A percentile compares a stretch with the other conserved stretches of the same genome.
These are phyloP conservation scores for Gymnopilus dilepis DNA, from an alignment of 768 basidiomycete genomes.

Conservation along the genomic window DNA sequence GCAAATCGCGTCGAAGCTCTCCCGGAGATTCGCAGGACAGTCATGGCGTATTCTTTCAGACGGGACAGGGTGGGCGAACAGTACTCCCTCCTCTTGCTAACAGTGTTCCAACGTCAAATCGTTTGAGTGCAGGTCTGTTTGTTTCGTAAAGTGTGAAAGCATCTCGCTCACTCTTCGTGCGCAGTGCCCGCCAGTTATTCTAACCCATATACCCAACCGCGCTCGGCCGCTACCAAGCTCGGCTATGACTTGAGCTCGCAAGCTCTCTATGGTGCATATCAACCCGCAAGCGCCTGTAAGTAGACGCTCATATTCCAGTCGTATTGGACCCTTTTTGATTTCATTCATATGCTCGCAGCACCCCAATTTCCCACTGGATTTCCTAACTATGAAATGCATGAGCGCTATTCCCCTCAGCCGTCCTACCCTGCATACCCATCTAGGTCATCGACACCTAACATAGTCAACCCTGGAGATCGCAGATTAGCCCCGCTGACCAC, in stretches of 20 bases:
- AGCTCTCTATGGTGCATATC: conserved; percentile 46
- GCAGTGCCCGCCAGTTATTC: conserved; percentile 65
- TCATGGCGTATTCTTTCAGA: conserved; percentile 64
- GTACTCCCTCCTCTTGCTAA: conserved; percentile 86
- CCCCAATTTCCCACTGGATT: conserved; percentile 52
- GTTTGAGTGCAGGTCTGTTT: conserved; percentile 85
- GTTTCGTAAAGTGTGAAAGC: conserved; percentile 54
- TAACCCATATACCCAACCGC: conserved; percentile 67
- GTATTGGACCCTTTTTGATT: conserved; percentile 36
- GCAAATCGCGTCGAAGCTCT: conserved; percentile 71
- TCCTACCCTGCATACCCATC: conserved; percentile 53
- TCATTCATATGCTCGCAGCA: conserved; percentile 44
- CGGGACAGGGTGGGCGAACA: conserved; percentile 89
- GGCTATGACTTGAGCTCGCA: conserved; percentile 60
- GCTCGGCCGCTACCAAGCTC: conserved; percentile 58
- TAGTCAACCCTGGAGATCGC: conserved; percentile 54
- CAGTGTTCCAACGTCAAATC: conserved; percentile 87
- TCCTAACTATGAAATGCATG: conserved; percentile 60
- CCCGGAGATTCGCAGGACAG: conserved; percentile 67
- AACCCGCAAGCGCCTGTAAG: conserved; percentile 42
- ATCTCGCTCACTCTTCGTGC: conserved; percentile 61
- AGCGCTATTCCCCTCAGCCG: conserved; percentile 57
- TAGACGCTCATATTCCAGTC: conserved; percentile 26
- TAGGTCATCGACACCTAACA: conserved; percentile 53
- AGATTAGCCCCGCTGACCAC: conserved; percentile 64